phyloP scores from a whole-genome alignment of 108 stramenopile genomes.

The Pseudonitzschia multiseries region DNA sequence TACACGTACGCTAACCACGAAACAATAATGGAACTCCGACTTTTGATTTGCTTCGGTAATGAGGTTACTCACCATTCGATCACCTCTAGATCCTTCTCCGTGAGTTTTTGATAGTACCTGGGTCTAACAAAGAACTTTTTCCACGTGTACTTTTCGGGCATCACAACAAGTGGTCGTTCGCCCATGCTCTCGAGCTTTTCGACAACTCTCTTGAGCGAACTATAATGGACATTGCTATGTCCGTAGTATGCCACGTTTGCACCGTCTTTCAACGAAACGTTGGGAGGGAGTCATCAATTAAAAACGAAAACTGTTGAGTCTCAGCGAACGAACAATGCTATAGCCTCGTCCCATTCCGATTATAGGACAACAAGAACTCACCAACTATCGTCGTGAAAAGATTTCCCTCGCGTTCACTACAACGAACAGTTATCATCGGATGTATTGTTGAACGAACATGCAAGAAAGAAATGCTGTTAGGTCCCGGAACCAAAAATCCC shows the following conservation, averaged over 20 bases:
- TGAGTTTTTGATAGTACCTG: constrained; percentile 15
- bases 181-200: constrained; percentile 59
- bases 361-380: constrained; percentile 17
- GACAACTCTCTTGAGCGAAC: constrained; percentile 61
- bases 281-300: too few species aligned
- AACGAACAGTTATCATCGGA: background rate
- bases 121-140: constrained; percentile 24
- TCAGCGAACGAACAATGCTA: too few species aligned
- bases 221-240: constrained; percentile 60
- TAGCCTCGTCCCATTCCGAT: too few species aligned
- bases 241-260: constrained; percentile 79
- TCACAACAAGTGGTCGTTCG: constrained; percentile 76
- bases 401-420: constrained; percentile 58
- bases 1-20: too few species aligned
- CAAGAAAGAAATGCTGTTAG: constrained; percentile 3
- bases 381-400: constrained; percentile 86
- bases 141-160: constrained; percentile 73
- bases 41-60: too few species aligned
- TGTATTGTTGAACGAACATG: background rate
- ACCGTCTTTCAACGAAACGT: too few species aligned
- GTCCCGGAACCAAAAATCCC: background rate
- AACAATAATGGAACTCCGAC: background rate
- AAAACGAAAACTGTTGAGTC: constrained; percentile 1
- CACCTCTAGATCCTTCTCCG: constrained; percentile 23
- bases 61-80: constrained; percentile 39